Conservation (phyloP, 768 basidiomycete genomes). For the Phaeotremella fagi region DNA sequence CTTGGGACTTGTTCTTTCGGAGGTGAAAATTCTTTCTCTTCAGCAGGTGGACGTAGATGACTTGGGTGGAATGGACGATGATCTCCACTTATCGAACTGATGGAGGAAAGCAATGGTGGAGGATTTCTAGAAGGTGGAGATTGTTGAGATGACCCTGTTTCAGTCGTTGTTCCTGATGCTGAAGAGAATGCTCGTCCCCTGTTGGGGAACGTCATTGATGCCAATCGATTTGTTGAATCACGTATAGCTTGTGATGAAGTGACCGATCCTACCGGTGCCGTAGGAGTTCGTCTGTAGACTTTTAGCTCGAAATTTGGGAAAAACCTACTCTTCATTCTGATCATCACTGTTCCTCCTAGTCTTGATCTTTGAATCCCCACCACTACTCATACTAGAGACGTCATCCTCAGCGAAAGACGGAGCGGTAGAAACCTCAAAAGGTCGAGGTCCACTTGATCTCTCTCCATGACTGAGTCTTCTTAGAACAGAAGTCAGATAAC, state of each 20-base stretch:
- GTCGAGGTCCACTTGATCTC: neutral
- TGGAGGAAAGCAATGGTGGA: neutral
- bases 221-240: constrained; percentile 39
- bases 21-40: constrained; percentile 8
- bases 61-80: constrained; percentile 23
- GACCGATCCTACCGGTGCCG: neutral
- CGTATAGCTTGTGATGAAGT: constrained; percentile 34
- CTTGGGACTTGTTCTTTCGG: constrained; percentile 6
- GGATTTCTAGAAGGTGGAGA: constrained; percentile 11
- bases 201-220: constrained; percentile 27
- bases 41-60: constrained; percentile 16
- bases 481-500: constrained; percentile 12
- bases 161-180: neutral
- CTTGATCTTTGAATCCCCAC: neutral
- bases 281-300: neutral
- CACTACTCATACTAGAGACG: constrained; percentile 4
- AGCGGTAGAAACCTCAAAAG: constrained; percentile 5
- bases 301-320: neutral
- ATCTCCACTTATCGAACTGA: neutral
- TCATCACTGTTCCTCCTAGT: neutral
- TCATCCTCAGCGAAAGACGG: constrained; percentile 4
- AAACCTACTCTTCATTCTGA: constrained; percentile 6
- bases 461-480: constrained; percentile 10
- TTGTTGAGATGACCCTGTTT: constrained; percentile 3
- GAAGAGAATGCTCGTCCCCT: neutral